A percentile compares a stretch with the other conserved stretches of the same genome.
phyloP scores from a whole-genome alignment of 805 yeast species.

The Wickerhamiella spandovensis region DNA sequence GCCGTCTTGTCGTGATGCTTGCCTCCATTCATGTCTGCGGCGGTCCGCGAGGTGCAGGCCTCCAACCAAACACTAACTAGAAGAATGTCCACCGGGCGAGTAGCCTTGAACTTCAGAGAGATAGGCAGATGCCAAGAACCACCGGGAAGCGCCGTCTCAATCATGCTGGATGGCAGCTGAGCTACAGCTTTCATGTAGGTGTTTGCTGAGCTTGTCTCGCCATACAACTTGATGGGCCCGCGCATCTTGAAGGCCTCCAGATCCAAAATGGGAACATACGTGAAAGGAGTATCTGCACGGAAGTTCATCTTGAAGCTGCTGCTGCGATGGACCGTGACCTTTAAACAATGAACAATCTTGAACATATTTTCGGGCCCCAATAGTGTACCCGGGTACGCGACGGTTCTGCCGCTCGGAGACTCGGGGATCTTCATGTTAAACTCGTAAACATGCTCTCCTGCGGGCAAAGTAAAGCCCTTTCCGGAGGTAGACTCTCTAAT shows the following conservation, averaged over 20 bases:
- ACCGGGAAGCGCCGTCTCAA: background rate
- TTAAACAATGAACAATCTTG: slow-evolving; percentile 3
- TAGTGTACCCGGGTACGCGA: slow-evolving; percentile 2
- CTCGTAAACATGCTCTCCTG: slow-evolving; percentile 7
- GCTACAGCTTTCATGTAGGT: background rate
- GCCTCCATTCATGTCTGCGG: background rate
- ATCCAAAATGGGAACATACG: background rate
- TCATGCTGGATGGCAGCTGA: background rate
- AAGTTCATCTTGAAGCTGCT: slow-evolving; percentile 3
- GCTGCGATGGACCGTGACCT: slow-evolving; percentile 5
- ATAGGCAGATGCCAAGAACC: background rate
- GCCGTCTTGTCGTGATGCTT: background rate
- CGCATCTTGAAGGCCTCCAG: background rate
- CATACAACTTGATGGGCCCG: background rate
- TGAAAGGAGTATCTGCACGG: slow-evolving; percentile 4
- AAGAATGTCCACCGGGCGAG: background rate
- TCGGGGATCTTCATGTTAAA: slow-evolving; percentile 5
- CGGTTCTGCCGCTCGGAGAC: background rate
- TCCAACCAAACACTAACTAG: background rate
- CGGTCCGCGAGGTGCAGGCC: background rate
- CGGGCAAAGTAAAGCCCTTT: slow-evolving; percentile 5
- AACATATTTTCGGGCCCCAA: background rate
- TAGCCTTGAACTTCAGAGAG: background rate
- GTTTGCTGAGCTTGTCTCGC: background rate
- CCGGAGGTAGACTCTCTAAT: background rate